Percentiles rank a stretch among this genome's conserved stretches.
These are phyloP conservation scores for Phyllosticta capitalensis DNA, from an alignment of 2,329 filamentous ascomycete species.

Conservation along the genomic window DNA sequence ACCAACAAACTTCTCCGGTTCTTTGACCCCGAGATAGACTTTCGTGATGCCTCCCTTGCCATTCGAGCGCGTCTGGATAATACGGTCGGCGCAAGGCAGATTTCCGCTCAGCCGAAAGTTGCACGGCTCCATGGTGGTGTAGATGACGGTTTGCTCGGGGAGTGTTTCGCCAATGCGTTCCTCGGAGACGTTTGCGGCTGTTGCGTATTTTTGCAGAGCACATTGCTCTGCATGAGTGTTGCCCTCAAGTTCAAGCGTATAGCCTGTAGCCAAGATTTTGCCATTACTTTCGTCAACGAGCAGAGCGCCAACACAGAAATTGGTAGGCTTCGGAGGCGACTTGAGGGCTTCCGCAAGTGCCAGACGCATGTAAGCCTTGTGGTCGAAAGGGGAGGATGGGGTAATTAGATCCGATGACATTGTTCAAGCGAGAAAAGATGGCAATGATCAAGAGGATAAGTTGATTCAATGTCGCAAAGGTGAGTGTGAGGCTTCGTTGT, in stretches of 20 bases:
- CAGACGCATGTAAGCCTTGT: constrained; percentile 50
- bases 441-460: not conserved
- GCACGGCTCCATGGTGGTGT: constrained; percentile 90
- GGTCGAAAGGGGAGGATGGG: constrained; percentile 19
- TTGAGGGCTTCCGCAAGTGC: constrained; percentile 67
- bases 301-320: constrained; percentile 92
- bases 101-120: constrained; percentile 66
- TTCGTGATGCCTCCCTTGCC: constrained; percentile 56
- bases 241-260: constrained; percentile 79
- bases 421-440: constrained; percentile 5
- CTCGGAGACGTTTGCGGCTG: constrained; percentile 34
- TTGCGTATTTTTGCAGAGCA: constrained; percentile 64
- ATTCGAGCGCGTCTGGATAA: constrained; percentile 45
- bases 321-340: constrained; percentile 78
- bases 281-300: constrained; percentile 53
- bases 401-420: not conserved
- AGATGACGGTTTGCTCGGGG: constrained; percentile 53
- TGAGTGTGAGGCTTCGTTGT: not conserved
- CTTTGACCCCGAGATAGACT: constrained; percentile 79
- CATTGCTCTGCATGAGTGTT: constrained; percentile 97
- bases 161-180: constrained; percentile 45
- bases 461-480: not conserved
- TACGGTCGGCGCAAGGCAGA: constrained; percentile 66
- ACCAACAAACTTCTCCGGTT: constrained; percentile 83
- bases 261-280: constrained; percentile 66